Conservation (phyloP, 169 alveolate genomes). For the Cryptosporidium andersoni region DNA sequence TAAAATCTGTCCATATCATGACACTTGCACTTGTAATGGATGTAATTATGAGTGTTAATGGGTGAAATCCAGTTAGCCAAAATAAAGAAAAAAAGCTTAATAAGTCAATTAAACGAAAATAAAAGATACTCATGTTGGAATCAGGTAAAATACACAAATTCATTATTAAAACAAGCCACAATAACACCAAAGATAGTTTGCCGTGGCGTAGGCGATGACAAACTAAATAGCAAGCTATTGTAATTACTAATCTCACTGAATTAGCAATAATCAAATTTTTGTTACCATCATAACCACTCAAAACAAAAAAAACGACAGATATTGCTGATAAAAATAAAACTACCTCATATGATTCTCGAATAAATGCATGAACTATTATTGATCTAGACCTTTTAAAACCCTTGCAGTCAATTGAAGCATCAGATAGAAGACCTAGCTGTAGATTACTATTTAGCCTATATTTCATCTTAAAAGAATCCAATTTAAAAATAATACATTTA, state of each 20-base stretch:
- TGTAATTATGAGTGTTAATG: constrained; percentile 26
- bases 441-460: constrained; percentile 18
- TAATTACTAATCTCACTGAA: constrained; percentile 51
- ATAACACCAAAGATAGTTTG: constrained; percentile 13
- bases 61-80: constrained; percentile 71
- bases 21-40: constrained; percentile 25
- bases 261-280: constrained; percentile 61
- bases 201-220: constrained; percentile 57
- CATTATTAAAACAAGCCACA: constrained; percentile 60
- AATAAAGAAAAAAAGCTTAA: constrained; percentile 42
- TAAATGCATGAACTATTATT: constrained; percentile 60
- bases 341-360: constrained; percentile 57
- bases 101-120: constrained; percentile 39
- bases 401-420: constrained; percentile 17
- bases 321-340: constrained; percentile 52
- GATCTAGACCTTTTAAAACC: constrained; percentile 29
- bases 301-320: constrained; percentile 50
- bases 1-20: constrained; percentile 51
- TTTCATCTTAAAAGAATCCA: constrained; percentile 24
- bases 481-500: not conserved
- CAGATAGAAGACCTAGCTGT: constrained; percentile 1
- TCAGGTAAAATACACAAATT: constrained; percentile 51
- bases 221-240: constrained; percentile 67
- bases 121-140: constrained; percentile 33
- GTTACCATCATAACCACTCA: constrained; percentile 67